Conservation (phyloP, 1,139 yeast genomes). For the Pichiaceae sp. region DNA sequence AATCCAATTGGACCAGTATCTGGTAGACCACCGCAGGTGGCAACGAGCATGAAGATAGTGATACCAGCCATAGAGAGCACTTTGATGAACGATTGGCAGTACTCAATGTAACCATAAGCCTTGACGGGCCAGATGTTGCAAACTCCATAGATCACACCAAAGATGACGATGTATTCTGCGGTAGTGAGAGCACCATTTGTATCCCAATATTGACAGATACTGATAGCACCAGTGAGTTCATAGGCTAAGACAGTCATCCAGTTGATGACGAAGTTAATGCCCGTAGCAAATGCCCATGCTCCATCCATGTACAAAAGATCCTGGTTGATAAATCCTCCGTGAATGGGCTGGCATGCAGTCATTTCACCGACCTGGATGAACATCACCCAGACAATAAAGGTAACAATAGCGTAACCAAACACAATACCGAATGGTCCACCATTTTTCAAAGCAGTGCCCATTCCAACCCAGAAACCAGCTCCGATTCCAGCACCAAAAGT, state of each 20-base stretch:
- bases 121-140: constrained; percentile 45
- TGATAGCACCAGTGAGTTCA: constrained; percentile 48
- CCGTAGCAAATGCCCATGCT: constrained; percentile 38
- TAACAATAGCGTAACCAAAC: constrained; percentile 36
- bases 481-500: constrained; percentile 29
- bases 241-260: constrained; percentile 56
- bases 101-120: constrained; percentile 62
- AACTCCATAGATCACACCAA: constrained; percentile 19
- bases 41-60: constrained; percentile 49
- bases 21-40: constrained; percentile 30
- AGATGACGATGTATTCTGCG: constrained; percentile 31
- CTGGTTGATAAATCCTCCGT: constrained; percentile 47
- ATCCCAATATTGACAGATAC: constrained; percentile 53
- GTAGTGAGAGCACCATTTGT: constrained; percentile 23
- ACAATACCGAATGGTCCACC: constrained; percentile 42
- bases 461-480: constrained; percentile 5
- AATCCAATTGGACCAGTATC: constrained; percentile 48
- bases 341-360: constrained; percentile 39
- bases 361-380: constrained; percentile 44
- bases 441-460: constrained; percentile 29
- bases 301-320: no score
- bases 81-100: constrained; percentile 53
- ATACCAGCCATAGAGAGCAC: constrained; percentile 49
- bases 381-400: constrained; percentile 37
- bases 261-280: constrained; percentile 51